Conservation (phyloP, 1,284 basidiomycete species). For the Lignosus rhinocerotis region DNA sequence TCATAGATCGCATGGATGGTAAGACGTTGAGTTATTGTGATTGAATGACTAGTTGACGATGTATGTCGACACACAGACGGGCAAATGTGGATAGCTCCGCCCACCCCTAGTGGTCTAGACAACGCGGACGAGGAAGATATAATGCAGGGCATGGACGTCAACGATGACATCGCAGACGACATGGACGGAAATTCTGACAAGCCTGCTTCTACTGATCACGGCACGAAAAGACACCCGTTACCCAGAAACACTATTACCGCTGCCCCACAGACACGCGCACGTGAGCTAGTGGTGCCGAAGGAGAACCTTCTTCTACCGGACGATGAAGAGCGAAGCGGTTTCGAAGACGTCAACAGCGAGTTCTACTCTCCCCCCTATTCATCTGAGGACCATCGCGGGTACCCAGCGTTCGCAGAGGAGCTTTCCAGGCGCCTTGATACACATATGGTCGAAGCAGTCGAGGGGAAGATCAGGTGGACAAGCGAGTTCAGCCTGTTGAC, state of each 20-base stretch:
- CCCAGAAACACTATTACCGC: background rate
- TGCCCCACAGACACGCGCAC: background rate
- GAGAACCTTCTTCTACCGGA: background rate
- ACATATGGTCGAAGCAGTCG: constrained; percentile 6
- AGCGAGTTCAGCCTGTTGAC: constrained; percentile 7
- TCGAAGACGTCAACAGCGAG: constrained; percentile 1
- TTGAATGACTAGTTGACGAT: background rate
- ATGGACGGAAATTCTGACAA: background rate
- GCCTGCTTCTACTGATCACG: background rate
- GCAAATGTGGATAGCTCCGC: background rate
- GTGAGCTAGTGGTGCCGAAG: background rate
- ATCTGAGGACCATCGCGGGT: constrained; percentile 2
- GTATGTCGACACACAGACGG: background rate
- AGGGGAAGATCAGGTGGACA: constrained; percentile 7
- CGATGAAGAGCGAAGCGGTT: constrained; percentile 6
- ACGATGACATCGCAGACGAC: background rate
- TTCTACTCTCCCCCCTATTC: background rate
- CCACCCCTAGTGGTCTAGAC: background rate
- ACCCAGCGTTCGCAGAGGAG: constrained; percentile 4
- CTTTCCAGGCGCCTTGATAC: background rate
- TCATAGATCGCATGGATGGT: background rate
- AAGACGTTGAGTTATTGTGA: background rate
- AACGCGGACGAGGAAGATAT: background rate
- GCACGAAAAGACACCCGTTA: no score
- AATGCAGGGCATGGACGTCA: background rate